phyloP scores from a whole-genome alignment of 768 basidiomycete species.

The Pulveroboletus sp. region DNA sequence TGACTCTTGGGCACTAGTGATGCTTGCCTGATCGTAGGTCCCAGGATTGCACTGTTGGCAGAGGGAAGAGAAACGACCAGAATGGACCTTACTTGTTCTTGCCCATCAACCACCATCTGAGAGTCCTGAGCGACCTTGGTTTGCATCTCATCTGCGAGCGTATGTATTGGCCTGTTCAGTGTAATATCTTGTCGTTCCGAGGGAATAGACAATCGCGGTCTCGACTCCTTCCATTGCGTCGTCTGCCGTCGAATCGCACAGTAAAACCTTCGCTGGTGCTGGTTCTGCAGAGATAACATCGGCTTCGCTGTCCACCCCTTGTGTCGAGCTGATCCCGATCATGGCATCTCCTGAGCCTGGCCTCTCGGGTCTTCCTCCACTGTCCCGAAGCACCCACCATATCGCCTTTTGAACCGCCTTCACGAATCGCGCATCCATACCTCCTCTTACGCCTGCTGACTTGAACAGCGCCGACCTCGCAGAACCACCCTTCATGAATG shows the following conservation, averaged over 20 bases:
- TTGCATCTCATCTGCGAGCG: constrained; percentile 2
- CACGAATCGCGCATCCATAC: constrained; percentile 36
- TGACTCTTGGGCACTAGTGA: constrained; percentile 20
- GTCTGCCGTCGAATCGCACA: not conserved
- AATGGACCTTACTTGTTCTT: constrained; percentile 21
- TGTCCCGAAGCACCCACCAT: constrained; percentile 27
- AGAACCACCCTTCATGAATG: constrained; percentile 57
- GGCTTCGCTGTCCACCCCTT: too few relatives aligned
- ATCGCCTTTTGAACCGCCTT: constrained; percentile 34
- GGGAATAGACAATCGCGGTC: not conserved
- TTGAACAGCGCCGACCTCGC: constrained; percentile 36
- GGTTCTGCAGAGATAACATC: too few relatives aligned
- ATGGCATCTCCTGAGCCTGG: not conserved
- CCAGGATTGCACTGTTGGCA: not conserved
- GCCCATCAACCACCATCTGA: constrained; percentile 16
- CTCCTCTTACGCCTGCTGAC: constrained; percentile 35
- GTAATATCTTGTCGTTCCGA: not conserved
- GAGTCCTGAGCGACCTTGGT: constrained; percentile 3
- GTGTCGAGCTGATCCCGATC: not conserved
- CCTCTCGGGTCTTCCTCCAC: constrained; percentile 7
- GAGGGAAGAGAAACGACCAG: not conserved
- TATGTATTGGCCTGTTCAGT: not conserved
- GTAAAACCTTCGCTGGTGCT: too few relatives aligned
- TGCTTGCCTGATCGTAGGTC: constrained; percentile 12
- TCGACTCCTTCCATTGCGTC: constrained; percentile 22